Base-by-base conservation (phyloP, 306 rosid genomes). In the Inga leiocalycina region DNA sequence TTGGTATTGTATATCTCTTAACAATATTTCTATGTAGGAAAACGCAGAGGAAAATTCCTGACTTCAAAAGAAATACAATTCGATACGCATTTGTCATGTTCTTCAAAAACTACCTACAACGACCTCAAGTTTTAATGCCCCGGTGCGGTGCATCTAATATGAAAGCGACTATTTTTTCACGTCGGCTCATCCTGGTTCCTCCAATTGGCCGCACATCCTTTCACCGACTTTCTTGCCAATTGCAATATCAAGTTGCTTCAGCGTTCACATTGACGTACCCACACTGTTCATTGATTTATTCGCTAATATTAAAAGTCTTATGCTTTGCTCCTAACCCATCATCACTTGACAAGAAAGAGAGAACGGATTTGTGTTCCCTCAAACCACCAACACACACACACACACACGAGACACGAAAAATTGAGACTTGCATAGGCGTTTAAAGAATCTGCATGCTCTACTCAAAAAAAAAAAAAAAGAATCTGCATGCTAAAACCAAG, bases 151-250 rank as follows among this genome's bases (percentile, higher is more conserved):
- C 41, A 65, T 32, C n/a, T 32, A 65, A 65, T 32, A 32, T 65
- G 22, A 65, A 65, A 65, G n/a, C 1, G 44, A 65, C 12, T 1
- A 32, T 13, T 32, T 65, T 22, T 0, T 32, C 44, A 46, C 24
- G 90, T 87, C 90, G 90, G 90, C 84, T 27, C 74, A 56, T 57
- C 74, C 27, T 41, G 24, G 14, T 59, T 62, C 39, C 2, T 52
- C 22, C 20, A 19, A 7, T 54, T 61, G 35, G 35, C 67, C 35
- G 7, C 15, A 62, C 15, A 0, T 10, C 27, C 11, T 0, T 24
- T 24, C 77, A 59, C 85, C 84, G 87, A 81, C 85, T 19, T 1
- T 15, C 20, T 17, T 48, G 17, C 52, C 71, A 17, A 45, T 56
- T 56, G 66, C 66, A 22, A 0, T 1, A 45, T 15, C 87, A 46